Evolutionary conservation across 2,329 filamentous ascomycete species (phyloP), one percentile per base, ranked within the genome.

Genomic region (Fusarium mundagurra): DNA sequence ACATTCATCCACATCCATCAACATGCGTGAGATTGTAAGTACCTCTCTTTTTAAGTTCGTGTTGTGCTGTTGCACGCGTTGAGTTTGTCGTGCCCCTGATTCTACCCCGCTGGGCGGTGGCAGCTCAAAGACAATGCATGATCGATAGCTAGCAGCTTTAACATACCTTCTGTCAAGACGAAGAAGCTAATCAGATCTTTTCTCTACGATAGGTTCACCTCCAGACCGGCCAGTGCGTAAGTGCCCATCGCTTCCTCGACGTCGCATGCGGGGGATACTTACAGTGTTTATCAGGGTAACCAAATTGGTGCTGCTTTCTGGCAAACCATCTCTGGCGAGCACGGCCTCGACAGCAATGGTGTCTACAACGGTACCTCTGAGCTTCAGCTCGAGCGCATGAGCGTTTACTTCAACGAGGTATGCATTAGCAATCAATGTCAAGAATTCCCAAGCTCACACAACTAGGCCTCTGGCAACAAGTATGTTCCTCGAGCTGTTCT

Each of bases 271-370:
- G 66, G 69, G 44, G 55, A 64, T 68, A 79, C 84, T 87, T 80
- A 88, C 82, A 66, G 71, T 75, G 60, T 71, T 61, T 31, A 76
- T 81, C 82, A 98, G 96, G 96, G 96, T 92, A 99, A 99, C 93
- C 96, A 99, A 94, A 98, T 98, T 81, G 96, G 96, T 96, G 96
- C 96, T 90, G 96, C 96, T 88, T 99, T 99, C 92, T 99, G 96
- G 93, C 93, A 95, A 86, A 93, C 89, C 82, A 95, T 95, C 84
- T 94, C 93, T 83, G 91, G 92, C 86, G 93, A 95, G 91, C 96
- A 99, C 86, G 96, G 96, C 83, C 95, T 99, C 84, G 96, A 99
- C 88, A 94, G 93, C 88, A 94, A 94, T 86, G 96, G 96, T 88
- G 93, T 98, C 93, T 98, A 98, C 92, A 97, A 97, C 86, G 96